Base-by-base conservation (phyloP, 2,329 filamentous ascomycete species). In the Cryphonectria parasitica region DNA sequence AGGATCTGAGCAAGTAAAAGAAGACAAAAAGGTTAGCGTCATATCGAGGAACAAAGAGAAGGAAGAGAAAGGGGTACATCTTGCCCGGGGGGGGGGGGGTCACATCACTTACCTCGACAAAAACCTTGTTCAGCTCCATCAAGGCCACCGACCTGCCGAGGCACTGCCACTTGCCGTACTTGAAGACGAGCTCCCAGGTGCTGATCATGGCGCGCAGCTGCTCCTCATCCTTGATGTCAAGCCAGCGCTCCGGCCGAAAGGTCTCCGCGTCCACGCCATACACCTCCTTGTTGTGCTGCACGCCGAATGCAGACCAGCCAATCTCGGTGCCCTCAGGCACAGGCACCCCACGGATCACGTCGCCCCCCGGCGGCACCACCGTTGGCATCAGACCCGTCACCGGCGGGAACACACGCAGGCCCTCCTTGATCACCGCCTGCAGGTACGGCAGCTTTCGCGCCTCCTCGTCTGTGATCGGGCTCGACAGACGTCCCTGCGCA, bases 241-340 rank as follows among this genome's bases (percentile, higher is more conserved):
- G 73, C 84, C 85, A 88, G 60, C 86, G 79, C 66, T 85, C 85
- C 0, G 86, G 86, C 31, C 81, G 78, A 74, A 83, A 88, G 0
- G 80, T 69, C 45, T 80, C 76, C 2, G 81, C 80, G 70, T 85
- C 82, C 0, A 75, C 70, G 11, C 83, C 82, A 67, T 80, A 81
- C 34, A 81, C 74, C 22, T 72, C 72, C 69, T 81, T 79, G 63
- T 80, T 77, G 43, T 79, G 78, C 68, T 83, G 80, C 25, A 84
- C 75, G 4, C 79, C 80, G 72, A 82, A 82, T 2, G 82, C 77
- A 64, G 80, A 82, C 68, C 80, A 80, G 45, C 82, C 84, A 8
- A 88, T 79, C 58, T 82, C 78, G 1, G 82, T 83, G 34, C 85
- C 85, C 58, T 77, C 81, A 0, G 85, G 85, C 25, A 87, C 79